phyloP scores from a whole-genome alignment of 169 alveolate species.

The Plasmodium knowlesi region DNA sequence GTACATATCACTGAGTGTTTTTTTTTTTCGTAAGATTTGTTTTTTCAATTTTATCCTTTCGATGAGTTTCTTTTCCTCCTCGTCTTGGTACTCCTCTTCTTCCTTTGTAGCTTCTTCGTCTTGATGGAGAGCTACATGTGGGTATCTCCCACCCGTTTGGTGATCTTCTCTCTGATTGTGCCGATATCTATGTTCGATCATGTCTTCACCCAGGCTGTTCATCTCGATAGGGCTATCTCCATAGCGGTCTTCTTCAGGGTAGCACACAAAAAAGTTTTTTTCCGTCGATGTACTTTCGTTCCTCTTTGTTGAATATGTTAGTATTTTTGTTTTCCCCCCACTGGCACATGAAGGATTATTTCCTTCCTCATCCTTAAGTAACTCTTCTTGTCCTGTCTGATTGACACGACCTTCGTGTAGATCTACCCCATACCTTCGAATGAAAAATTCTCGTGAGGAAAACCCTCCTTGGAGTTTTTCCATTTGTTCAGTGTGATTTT shows the following conservation, averaged over 20 bases:
- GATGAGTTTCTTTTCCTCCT: slow-evolving; percentile 70
- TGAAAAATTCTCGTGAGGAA: neutral
- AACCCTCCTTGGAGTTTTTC: neutral
- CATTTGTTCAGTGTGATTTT: neutral
- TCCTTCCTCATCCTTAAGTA: neutral
- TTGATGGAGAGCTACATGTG: neutral
- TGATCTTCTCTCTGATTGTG: neutral
- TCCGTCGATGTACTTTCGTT: neutral
- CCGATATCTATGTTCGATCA: too few relatives aligned
- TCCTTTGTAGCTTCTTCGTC: neutral
- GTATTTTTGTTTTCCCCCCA: neutral
- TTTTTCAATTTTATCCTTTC: slow-evolving; percentile 67
- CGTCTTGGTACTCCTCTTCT: neutral
- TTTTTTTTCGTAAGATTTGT: slow-evolving; percentile 54
- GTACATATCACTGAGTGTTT: neutral
- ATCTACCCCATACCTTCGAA: neutral
- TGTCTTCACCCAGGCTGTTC: neutral
- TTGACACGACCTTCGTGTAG: neutral
- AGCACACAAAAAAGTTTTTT: too few relatives aligned
- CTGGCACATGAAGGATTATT: neutral
- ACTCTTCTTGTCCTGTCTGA: neutral
- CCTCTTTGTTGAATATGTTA: neutral
- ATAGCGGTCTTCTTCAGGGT: too few relatives aligned
- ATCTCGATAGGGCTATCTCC: neutral
- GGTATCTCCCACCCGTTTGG: neutral